Conservation (phyloP, 176 grass and related monocot species). For the Olyra latifolia region DNA sequence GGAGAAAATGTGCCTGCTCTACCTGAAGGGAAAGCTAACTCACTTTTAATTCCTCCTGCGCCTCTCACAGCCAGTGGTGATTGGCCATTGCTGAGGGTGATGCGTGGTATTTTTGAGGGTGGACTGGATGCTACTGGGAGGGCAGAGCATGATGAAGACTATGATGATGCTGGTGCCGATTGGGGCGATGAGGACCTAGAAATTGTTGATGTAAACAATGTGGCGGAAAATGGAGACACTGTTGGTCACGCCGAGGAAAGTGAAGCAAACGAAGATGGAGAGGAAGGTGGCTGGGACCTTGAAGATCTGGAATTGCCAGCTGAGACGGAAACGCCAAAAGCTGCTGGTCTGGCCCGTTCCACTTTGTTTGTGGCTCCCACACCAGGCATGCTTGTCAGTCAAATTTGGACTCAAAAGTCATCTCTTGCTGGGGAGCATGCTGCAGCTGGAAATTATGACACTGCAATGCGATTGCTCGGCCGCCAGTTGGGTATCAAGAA, state of each 20-base stretch:
- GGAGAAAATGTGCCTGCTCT: conserved; percentile 70
- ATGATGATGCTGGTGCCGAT: conserved; percentile 69
- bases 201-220: conserved; percentile 57
- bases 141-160: conserved; percentile 57
- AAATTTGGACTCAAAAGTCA: conserved; percentile 88
- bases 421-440: conserved; percentile 86
- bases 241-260: conserved; percentile 37
- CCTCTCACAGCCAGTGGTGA: conserved; percentile 58
- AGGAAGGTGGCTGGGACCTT: conserved; percentile 88
- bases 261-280: conserved; percentile 53
- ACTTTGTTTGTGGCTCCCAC: conserved; percentile 64
- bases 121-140: conserved; percentile 67
- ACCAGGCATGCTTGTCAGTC: conserved; percentile 71
- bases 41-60: conserved; percentile 67
- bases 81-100: conserved; percentile 84
- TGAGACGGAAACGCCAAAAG: conserved; percentile 68
- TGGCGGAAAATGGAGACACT: conserved; percentile 63
- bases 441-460: conserved; percentile 86
- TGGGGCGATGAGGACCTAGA: conserved; percentile 84
- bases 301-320: conserved; percentile 83
- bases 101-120: conserved; percentile 86
- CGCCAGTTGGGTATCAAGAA: conserved; percentile 84
- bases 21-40: conserved; percentile 55
- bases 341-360: conserved; percentile 28
- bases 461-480: conserved; percentile 72